Evolutionary conservation across 208 protist species (phyloP).

Genomic region (Wallacemonas sp.): DNA sequence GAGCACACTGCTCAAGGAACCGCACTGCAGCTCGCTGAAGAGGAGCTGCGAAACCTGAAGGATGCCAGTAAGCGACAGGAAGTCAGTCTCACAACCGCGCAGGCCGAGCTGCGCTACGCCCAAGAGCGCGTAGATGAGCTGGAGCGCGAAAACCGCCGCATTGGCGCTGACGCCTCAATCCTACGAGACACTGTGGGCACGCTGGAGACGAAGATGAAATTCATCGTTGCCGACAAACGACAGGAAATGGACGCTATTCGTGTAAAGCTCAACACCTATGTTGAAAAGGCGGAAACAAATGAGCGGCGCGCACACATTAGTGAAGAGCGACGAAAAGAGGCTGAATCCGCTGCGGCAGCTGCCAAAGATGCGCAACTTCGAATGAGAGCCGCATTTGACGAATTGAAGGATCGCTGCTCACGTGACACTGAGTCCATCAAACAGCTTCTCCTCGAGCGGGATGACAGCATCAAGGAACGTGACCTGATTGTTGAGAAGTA

Average conservation of each 20-base stretch:
- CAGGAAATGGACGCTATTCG: slow-evolving; percentile 15
- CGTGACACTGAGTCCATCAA: slow-evolving; percentile 54
- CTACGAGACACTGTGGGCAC: slow-evolving; percentile 3
- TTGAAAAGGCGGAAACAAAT: slow-evolving; percentile 47
- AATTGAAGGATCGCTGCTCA: slow-evolving; percentile 60
- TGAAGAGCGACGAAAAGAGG: slow-evolving; percentile 32
- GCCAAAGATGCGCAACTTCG: slow-evolving; percentile 34
- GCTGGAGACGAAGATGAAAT: slow-evolving; percentile 13
- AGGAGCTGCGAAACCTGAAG: slow-evolving; percentile 20
- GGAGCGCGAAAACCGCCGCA: slow-evolving; percentile 2
- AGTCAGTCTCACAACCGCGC: background rate
- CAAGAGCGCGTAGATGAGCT: slow-evolving; percentile 25
- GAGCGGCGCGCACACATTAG: slow-evolving; percentile 18
- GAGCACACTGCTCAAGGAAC: slow-evolving; percentile 26
- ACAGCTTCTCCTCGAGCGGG: slow-evolving; percentile 45
- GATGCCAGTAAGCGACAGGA: background rate
- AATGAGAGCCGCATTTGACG: slow-evolving; percentile 47
- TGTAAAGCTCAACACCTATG: slow-evolving; percentile 40
- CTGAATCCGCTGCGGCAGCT: slow-evolving; percentile 13
- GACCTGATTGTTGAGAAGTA: slow-evolving; percentile 80
- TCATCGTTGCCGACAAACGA: slow-evolving; percentile 16
- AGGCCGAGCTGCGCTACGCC: slow-evolving; percentile 5
- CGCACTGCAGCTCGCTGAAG: slow-evolving; percentile 24
- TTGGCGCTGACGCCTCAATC: background rate
- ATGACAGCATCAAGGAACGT: slow-evolving; percentile 58